Evolutionary conservation across 805 yeast species (phyloP).

Genomic region (Candida tammaniensis): DNA sequence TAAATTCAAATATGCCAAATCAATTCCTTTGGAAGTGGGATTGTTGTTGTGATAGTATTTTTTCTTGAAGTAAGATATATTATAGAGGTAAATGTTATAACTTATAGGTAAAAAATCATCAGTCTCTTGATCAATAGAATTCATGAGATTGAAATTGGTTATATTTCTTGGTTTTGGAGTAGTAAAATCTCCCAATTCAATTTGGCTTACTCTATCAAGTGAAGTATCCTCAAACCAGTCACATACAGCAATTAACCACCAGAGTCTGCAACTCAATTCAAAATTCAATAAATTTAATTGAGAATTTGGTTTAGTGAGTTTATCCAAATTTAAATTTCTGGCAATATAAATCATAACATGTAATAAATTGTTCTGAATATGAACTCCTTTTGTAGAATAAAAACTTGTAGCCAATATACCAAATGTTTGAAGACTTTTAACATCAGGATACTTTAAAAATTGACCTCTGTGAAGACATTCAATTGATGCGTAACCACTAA

Average conservation of each 20-base stretch:
- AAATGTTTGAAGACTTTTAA: slow-evolving; percentile 22
- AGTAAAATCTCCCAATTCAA: slow-evolving; percentile 17
- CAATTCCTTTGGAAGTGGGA: slow-evolving; percentile 1
- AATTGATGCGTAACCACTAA: slow-evolving; percentile 25
- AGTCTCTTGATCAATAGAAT: slow-evolving; percentile 12
- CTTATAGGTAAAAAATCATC: slow-evolving; percentile 20
- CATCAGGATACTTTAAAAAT: slow-evolving; percentile 25
- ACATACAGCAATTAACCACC: slow-evolving; percentile 27
- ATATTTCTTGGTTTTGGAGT: slow-evolving; percentile 22
- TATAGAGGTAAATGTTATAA: slow-evolving; percentile 15
- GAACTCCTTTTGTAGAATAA: slow-evolving; percentile 26
- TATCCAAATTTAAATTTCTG: slow-evolving; percentile 20
- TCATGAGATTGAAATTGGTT: slow-evolving; percentile 10
- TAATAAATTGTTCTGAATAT: slow-evolving; percentile 21
- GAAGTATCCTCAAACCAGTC: slow-evolving; percentile 30
- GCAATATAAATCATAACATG: slow-evolving; percentile 20
- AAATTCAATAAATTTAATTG: slow-evolving; percentile 11
- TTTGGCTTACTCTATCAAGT: slow-evolving; percentile 18
- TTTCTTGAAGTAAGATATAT: slow-evolving; percentile 22
- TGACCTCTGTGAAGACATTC: slow-evolving; percentile 31
- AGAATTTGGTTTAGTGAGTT: slow-evolving; percentile 9
- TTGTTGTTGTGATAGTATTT: too few species aligned
- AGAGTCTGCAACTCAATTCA: slow-evolving; percentile 15
- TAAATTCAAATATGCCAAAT: not conserved
- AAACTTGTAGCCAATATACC: slow-evolving; percentile 23